Evolutionary conservation across 2,329 filamentous ascomycete genomes (phyloP), one percentile per base, ranked within the genome.

Genomic region (Uncinocarpus reesii): DNA sequence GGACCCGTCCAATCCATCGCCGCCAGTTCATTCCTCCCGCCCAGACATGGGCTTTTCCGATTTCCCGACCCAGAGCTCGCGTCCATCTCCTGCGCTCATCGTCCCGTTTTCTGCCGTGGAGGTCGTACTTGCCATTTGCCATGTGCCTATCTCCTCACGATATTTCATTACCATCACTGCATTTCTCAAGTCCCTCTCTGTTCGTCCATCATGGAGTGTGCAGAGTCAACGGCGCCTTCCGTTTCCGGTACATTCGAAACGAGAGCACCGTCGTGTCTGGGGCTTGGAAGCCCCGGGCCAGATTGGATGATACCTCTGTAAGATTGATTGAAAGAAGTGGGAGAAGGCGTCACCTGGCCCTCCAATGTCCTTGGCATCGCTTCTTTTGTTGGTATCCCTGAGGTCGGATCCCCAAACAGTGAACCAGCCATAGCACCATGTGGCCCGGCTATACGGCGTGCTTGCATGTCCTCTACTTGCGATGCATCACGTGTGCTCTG

Each of bases 401-500:
- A 23, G 26, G 42, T 16, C 15, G 34, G 28, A 10, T 47, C 47
- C 31, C 42, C 38, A 42, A 36, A 46, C 13, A 41, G 15, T 23
- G 31, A 15, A 11, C 21, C 42, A 36, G 23, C 31, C 8, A 48
- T 11, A 24, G 42, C 26, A 35, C 32, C 34, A 24, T 47, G 49
- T 7, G 52, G 48, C 21, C 42, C 42, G 8, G 50, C 34, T 11
- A 47, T 26, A 41, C 50, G 40, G 34, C 50, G 53, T 15, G 43
- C 50, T 34, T 53, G 52, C 41, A 52, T 51, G 42, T 52, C 53
- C 13, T 53, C 52, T 41, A 48, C 42, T 13, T 51, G 50, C 16
- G 46, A 44, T 6, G 45, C 45, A 21, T 54, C 48, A 20, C 45
- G 45, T 20, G 35, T 2, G 8, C 24, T n/a, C 7, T 32, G 28